phyloP scores from a whole-genome alignment of 306 rosid genomes.

The Vigna mungo region DNA sequence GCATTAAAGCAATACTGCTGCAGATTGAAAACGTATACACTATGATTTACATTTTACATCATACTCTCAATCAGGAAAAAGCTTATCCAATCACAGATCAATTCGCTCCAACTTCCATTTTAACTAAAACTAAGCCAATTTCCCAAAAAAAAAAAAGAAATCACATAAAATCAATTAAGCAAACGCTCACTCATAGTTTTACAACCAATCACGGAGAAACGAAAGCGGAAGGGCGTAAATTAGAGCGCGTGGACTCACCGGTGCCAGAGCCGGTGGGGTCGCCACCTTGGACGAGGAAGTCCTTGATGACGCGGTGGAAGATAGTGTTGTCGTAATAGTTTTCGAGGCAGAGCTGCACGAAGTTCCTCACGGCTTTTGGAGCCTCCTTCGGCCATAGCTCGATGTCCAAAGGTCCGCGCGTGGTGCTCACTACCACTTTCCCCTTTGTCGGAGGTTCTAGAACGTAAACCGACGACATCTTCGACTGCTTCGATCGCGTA shows the following conservation, averaged over 20 bases:
- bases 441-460: constrained; percentile 97
- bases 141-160: not conserved
- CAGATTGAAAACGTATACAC: not conserved
- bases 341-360: constrained; percentile 97
- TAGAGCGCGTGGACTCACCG: constrained; percentile 48
- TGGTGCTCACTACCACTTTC: constrained; percentile 81
- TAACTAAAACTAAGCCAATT: not conserved
- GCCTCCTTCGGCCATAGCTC: constrained; percentile 99
- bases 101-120: not conserved
- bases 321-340: constrained; percentile 77
- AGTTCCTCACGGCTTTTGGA: constrained; percentile 91
- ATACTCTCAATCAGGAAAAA: not conserved
- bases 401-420: constrained; percentile 87
- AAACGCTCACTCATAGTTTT: not conserved
- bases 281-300: constrained; percentile 82
- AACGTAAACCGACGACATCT: constrained; percentile 92
- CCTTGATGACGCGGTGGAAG: constrained; percentile 89
- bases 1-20: not conserved
- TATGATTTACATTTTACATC: not conserved
- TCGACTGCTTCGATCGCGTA: constrained; percentile 11
- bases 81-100: not conserved
- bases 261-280: constrained; percentile 94
- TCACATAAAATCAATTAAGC: not conserved
- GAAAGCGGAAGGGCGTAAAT: not conserved
- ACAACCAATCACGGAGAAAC: not conserved